Evolutionary conservation across 73 alveolate species (phyloP), one percentile per base, ranked within the genome.

Genomic region (Uronychia setigera): DNA sequence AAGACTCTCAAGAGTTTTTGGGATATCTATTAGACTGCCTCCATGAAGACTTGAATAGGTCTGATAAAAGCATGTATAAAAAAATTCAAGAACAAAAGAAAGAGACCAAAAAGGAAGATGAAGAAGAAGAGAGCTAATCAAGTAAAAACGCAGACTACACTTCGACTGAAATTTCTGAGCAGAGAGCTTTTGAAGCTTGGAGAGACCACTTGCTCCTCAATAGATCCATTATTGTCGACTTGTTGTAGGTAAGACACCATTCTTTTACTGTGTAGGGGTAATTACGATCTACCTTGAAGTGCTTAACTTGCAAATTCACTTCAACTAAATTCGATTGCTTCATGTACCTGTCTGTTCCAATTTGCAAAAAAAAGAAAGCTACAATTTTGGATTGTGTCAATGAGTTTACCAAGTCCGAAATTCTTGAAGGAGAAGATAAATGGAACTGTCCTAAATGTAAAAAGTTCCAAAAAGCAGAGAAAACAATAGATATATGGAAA

Each of bases 41-140:
- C 74, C 99, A 98, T 93, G 99, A 98, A 94, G 99, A 98, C 89
- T 87, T 98, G 83, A 97, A 97, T 83, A 92, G 98, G 79, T 98
- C 89, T 58, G 88, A 79, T 35, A 28, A 30, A 76, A 27, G 31
- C 25, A 58, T 30, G 19, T 26, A 28, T 29, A 76, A 81, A 81
- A 60, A 81, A 35, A 31, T 29, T 33, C 84, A 74, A n/a, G n/a
- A n/a, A n/a, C n/a, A n/a, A n/a, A n/a, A n/a, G n/a, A n/a, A n/a
- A 83, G 29, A 35, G 79, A 60, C 79, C 84, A 80, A 14, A 29
- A 77, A 60, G 79, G 83, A 59, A 29, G 86, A 83, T 11, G 79
- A 77, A 74, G 29, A 31, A 29, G 86, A 85, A 1, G 34, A 60
- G 79, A 31, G 32, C 57, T 31, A 35, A 29, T 0, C 29, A 74